Evolutionary conservation across 108 stramenopile genomes (phyloP).

Genomic region (Seminavis robusta): DNA sequence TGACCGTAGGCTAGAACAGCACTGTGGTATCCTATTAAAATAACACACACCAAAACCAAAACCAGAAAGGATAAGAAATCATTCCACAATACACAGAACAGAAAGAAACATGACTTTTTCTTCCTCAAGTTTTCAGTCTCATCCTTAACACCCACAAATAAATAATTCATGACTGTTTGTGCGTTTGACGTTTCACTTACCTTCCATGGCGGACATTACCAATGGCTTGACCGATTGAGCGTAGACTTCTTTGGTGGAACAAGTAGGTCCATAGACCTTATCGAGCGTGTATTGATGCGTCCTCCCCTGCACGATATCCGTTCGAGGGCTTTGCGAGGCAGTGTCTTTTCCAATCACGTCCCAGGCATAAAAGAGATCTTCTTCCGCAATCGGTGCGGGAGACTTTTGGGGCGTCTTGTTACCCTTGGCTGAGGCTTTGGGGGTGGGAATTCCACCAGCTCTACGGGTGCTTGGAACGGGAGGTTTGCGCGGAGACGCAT

Average conservation of each 20-base stretch:
- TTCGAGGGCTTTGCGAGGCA: constrained; percentile 25
- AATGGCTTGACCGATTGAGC: constrained; percentile 36
- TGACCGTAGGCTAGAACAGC: constrained; percentile 94
- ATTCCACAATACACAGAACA: too few relatives aligned
- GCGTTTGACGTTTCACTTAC: too few relatives aligned
- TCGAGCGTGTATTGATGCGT: constrained; percentile 62
- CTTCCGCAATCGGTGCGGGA: not conserved
- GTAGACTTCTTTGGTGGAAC: constrained; percentile 47
- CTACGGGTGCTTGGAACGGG: not conserved
- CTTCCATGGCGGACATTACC: constrained; percentile 76
- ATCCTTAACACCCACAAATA: too few relatives aligned
- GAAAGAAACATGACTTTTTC: too few relatives aligned
- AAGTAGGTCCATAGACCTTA: constrained; percentile 42
- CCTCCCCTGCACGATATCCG: constrained; percentile 34
- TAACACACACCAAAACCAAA: too few relatives aligned
- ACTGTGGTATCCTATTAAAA: too few relatives aligned
- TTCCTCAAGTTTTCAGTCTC: too few relatives aligned
- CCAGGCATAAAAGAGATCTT: constrained; percentile 37
- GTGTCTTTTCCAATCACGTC: constrained; percentile 37
- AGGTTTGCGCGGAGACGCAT: not conserved
- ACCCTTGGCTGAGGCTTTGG: not conserved
- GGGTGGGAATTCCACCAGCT: not conserved
- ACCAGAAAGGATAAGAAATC: too few relatives aligned
- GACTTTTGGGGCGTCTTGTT: not conserved
- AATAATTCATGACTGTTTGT: too few relatives aligned